A percentile compares a stretch with the other conserved stretches of the same genome.
These are phyloP conservation scores for Paratinospora sagittata DNA, from an alignment of 164 flowering plant genomes.

Conservation along the genomic window DNA sequence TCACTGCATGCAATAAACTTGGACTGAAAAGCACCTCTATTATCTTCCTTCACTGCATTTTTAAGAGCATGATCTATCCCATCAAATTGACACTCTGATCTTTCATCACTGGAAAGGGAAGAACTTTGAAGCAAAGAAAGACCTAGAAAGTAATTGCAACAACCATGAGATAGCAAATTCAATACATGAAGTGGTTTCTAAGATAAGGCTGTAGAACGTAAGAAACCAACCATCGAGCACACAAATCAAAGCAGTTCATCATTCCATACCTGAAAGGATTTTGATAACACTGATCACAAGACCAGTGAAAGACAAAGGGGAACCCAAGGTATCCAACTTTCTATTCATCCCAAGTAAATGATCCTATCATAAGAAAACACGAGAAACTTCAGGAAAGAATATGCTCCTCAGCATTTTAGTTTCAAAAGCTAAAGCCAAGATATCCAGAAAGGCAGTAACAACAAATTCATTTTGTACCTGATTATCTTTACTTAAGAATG, in stretches of 20 bases:
- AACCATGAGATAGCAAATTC: slow-evolving; percentile 13
- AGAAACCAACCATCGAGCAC: neutral
- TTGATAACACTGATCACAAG: slow-evolving; percentile 58
- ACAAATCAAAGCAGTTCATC: neutral
- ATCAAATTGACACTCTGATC: slow-evolving; percentile 15
- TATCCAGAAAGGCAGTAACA: neutral
- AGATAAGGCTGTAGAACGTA: neutral
- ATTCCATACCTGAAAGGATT: slow-evolving; percentile 72
- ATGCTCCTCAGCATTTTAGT: neutral
- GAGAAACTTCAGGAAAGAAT: neutral
- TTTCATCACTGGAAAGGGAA: slow-evolving; percentile 22
- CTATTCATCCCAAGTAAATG: slow-evolving; percentile 75
- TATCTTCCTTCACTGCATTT: slow-evolving; percentile 15
- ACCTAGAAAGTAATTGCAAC: slow-evolving; percentile 33
- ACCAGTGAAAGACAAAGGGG: slow-evolving; percentile 44
- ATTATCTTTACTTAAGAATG: slow-evolving; percentile 83
- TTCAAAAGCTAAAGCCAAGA: slow-evolving; percentile 2
- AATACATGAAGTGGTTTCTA: neutral
- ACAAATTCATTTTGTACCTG: slow-evolving; percentile 48
- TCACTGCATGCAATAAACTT: neutral
- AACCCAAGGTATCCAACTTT: slow-evolving; percentile 28
- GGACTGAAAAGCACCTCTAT: slow-evolving; percentile 30
- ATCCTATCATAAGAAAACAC: slow-evolving; percentile 29
- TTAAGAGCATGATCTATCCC: slow-evolving; percentile 26
- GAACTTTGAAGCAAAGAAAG: slow-evolving; percentile 42